Evolutionary conservation across 83 land plant genomes (phyloP).

Genomic region (Picea abies): DNA sequence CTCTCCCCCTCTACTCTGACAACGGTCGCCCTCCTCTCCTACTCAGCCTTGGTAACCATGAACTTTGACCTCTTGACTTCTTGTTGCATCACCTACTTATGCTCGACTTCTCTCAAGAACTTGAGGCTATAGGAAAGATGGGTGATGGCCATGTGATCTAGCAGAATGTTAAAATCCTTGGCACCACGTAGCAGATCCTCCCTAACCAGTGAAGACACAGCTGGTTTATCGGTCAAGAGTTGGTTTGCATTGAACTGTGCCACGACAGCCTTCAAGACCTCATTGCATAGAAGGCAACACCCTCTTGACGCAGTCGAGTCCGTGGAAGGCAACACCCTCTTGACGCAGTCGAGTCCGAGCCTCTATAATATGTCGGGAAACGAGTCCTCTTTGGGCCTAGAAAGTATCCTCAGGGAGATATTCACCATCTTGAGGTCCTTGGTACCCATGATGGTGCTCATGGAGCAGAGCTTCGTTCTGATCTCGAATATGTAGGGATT

Average conservation of each 20-base stretch:
- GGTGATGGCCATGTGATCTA: too few species aligned
- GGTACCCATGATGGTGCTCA: constrained; percentile 44
- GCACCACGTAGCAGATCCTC: too few species aligned
- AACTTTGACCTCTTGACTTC: too few species aligned
- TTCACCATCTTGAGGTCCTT: constrained; percentile 58
- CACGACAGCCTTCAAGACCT: constrained; percentile 42
- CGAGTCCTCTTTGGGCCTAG: constrained; percentile 24
- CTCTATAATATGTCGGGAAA: constrained; percentile 38
- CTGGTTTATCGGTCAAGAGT: too few species aligned
- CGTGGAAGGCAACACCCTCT: too few species aligned
- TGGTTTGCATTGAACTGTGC: constrained; percentile 3
- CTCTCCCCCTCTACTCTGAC: too few species aligned
- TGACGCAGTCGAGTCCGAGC: constrained; percentile 43
- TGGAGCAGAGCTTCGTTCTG: background rate
- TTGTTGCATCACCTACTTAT: constrained; percentile 21
- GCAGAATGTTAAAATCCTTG: too few species aligned
- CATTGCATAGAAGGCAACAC: constrained; percentile 53
- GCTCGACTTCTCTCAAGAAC: constrained; percentile 16
- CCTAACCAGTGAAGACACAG: too few species aligned
- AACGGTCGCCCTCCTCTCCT: too few species aligned
- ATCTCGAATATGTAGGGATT: constrained; percentile 49
- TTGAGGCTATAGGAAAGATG: too few species aligned
- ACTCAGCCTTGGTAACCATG: constrained; percentile 24
- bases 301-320: too few species aligned
- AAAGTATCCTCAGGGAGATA: constrained; percentile 34